Base-by-base conservation (phyloP, 83 land plant species). In the Thuja plicata region DNA sequence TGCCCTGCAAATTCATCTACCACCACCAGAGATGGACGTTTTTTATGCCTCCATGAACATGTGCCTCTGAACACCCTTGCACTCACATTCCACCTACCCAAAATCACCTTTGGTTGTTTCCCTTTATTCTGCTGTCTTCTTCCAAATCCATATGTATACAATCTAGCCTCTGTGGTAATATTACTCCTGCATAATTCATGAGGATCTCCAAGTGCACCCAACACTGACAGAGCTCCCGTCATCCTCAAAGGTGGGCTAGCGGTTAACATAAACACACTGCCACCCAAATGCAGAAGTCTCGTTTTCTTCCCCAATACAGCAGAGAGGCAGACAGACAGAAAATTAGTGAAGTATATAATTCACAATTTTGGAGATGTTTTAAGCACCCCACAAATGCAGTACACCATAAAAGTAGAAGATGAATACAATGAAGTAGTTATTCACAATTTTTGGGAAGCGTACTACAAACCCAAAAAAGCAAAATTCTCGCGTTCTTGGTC, bases 1-100 rank as follows among this genome's bases (percentile, higher is more conserved):
- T 96, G 97, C 38, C 99, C 99, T 4, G 87, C 99, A 40, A 97
- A 35, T 21, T 97, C 96, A 88, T 89, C 89, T 79, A 94, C 94
- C 41, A 97, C 91, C 88, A 91, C 86, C 6, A 92, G 89, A 16
- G 73, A 66, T 80, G 62, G 73, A 91, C 16, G 24, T 70, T 37
- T 32, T 82, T 90, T 7, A 87, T 38, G 86, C 88, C 86, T 83
- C 83, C 37, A 87, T 91, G 73, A 87, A 88, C 21, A 87, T 70
- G 71, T 88, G 90, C 88, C 87, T 90, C 48, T 73, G 66, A 89
- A 73, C 78, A 73, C 91, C 62, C 85, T 88, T 9, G 84, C 78
- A 11, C 88, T 89, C 24, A 90, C 16, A 84, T 91, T 87, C 85
- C 89, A 88, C 55, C 95, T 94, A 88, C 94, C 87, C 82, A 94